Base-by-base conservation (phyloP, 805 yeast species). In the Saturnispora saitoi region DNA sequence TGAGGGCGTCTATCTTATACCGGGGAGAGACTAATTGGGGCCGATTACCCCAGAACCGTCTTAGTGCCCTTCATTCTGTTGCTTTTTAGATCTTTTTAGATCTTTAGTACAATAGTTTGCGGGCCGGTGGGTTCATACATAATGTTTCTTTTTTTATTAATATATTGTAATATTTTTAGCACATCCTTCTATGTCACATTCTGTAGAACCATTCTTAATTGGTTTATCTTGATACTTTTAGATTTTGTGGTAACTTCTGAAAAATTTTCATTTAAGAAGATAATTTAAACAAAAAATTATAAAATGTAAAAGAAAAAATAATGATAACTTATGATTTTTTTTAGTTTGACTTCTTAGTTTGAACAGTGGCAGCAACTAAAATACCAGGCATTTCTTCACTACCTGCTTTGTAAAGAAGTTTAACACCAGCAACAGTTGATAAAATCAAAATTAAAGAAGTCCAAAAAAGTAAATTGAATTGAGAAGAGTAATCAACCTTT, bases 101-200 rank as follows among this genome's bases (percentile, higher is more conserved):
- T n/a, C 19, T 34, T 12, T 9, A 17, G 38, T 12, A 52, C 53
- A 39, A 36, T 29, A 42, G 32, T 17, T 66, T 67, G 67, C 75
- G 86, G 85, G 85, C 83, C 75, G 86, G 86, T 70, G 73, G 84
- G 68, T 71, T 82, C 75, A 45, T 67, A 79, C 81, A 79, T n/a
- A n/a, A n/a, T n/a, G 60, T 46, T 54, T 17, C 15, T 17, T 15
- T n/a, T 10, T 39, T 14, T 42, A 20, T 24, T 12, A 12, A 34
- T 14, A 17, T n/a, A 12, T 29, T 28, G 12, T n/a, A 15, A 26
- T n/a, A n/a, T n/a, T n/a, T n/a, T n/a, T n/a, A n/a, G n/a, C n/a
- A n/a, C n/a, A n/a, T n/a, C n/a, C n/a, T n/a, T n/a, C n/a, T n/a
- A n/a, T n/a, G n/a, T n/a, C n/a, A n/a, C n/a, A n/a, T n/a, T n/a